These are phyloP conservation scores for Ophiostoma triangulosporum DNA, from an alignment of 2,329 filamentous ascomycete genomes.

Conservation along the genomic window DNA sequence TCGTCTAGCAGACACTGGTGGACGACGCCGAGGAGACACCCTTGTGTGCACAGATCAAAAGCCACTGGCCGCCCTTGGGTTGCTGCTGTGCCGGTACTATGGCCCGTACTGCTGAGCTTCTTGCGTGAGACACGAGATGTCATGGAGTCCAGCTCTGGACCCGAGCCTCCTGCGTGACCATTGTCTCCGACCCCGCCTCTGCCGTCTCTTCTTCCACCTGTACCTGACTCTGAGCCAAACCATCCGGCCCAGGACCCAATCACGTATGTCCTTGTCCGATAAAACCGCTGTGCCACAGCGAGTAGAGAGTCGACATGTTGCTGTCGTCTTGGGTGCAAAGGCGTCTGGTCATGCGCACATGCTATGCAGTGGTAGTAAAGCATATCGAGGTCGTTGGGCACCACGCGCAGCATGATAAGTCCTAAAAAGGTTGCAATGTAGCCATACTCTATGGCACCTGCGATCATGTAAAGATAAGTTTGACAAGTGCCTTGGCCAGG, in stretches of 20 bases:
- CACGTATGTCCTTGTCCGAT: not conserved
- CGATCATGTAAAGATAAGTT: slow-evolving; percentile 1
- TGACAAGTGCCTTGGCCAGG: slow-evolving; percentile 1
- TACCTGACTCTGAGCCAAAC: not conserved
- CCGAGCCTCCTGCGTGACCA: too few species aligned
- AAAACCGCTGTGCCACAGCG: not conserved
- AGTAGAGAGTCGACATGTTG: not conserved
- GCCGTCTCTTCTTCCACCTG: too few species aligned
- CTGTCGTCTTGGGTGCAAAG: not conserved
- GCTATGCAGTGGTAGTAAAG: not conserved
- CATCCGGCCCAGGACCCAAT: not conserved
- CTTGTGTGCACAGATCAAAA: not conserved
- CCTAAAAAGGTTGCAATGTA: not conserved
- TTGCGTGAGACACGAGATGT: too few species aligned
- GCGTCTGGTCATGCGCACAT: not conserved
- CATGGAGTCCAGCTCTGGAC: too few species aligned
- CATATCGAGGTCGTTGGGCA: not conserved
- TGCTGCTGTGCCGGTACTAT: not conserved
- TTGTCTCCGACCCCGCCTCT: too few species aligned
- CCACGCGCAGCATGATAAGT: not conserved
- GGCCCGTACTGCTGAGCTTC: too few species aligned
- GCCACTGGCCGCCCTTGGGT: not conserved
- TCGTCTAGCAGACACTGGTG: not conserved
- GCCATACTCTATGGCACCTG: not conserved
- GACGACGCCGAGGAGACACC: not conserved